These are phyloP conservation scores for Coleophoma eucalyptorum DNA, from an alignment of 2,329 filamentous ascomycete genomes.

Conservation along the genomic window DNA sequence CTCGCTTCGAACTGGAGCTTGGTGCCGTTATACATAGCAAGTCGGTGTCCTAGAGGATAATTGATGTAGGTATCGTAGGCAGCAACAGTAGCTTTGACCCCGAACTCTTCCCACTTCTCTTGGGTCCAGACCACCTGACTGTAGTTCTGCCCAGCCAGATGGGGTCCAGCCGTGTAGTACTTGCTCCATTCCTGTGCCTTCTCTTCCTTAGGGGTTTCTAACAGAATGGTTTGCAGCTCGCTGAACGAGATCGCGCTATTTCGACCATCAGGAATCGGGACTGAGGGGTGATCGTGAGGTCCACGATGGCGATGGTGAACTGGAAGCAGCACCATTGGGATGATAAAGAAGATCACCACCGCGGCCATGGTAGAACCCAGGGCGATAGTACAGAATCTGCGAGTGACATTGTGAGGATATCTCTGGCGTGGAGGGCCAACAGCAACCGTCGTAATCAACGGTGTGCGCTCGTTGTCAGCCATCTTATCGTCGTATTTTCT, in stretches of 20 bases:
- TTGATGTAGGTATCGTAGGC: conserved; percentile 77
- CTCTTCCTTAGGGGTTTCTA: conserved; percentile 53
- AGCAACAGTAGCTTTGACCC: conserved; percentile 59
- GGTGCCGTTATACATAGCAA: conserved; percentile 58
- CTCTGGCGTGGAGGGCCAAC: conserved; percentile 48
- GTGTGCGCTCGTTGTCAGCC: conserved; percentile 47
- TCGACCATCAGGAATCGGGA: conserved; percentile 3
- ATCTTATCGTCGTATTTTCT: conserved; percentile 18
- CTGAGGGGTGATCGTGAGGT: conserved; percentile 25
- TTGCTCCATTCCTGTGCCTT: conserved; percentile 67
- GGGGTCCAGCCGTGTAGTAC: conserved; percentile 74
- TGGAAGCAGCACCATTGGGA: conserved; percentile 40
- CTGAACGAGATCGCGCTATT: conserved; percentile 34
- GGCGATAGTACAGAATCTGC: conserved; percentile 63
- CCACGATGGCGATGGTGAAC: conserved; percentile 28
- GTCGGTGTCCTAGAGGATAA: conserved; percentile 67
- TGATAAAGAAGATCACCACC: conserved; percentile 33
- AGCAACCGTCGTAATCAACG: conserved; percentile 61
- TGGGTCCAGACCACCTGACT: conserved; percentile 71
- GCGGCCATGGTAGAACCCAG: conserved; percentile 49
- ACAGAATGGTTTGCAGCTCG: conserved; percentile 51
- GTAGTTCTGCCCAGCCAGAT: conserved; percentile 73
- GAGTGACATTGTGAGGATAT: conserved; percentile 56
- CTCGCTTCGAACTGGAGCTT: conserved; percentile 73
- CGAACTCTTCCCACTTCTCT: conserved; percentile 69